These are phyloP conservation scores for Coleophoma eucalyptorum DNA, from an alignment of 2,329 filamentous ascomycete species.

Conservation along the genomic window DNA sequence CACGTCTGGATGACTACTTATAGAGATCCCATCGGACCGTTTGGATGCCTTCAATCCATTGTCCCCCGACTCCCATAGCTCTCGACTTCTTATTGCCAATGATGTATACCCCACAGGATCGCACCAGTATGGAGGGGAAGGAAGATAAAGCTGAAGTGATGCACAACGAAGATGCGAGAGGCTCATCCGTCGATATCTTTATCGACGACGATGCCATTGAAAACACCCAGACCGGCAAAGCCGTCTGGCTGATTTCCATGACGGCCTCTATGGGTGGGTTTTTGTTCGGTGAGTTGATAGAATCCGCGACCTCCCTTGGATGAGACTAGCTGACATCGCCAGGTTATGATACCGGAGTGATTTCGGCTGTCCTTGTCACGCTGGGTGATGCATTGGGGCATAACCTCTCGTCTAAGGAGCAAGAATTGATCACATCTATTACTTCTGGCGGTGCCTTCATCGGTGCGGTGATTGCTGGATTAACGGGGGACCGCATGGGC, in stretches of 20 bases:
- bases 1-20: too few relatives aligned
- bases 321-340: conserved; percentile 15
- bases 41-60: neutral
- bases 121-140: neutral
- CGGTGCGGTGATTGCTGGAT: conserved; percentile 34
- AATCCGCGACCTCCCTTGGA: conserved; percentile 6
- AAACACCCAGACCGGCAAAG: conserved; percentile 34
- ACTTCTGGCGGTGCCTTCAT: conserved; percentile 44
- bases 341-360: conserved; percentile 44
- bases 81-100: neutral
- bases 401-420: conserved; percentile 35
- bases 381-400: conserved; percentile 34
- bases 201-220: conserved; percentile 27
- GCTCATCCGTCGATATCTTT: conserved; percentile 6
- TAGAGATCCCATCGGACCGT: too few relatives aligned
- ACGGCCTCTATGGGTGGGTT: conserved; percentile 62
- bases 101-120: neutral
- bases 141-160: conserved; percentile 8
- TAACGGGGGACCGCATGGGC: conserved; percentile 33
- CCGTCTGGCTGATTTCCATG: conserved; percentile 55
- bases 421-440: conserved; percentile 48
- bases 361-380: conserved; percentile 39
- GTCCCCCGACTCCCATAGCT: neutral
- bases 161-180: conserved; percentile 1
- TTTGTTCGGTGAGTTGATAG: conserved; percentile 46